Evolutionary conservation across 2,329 filamentous ascomycete species (phyloP).

Genomic region (Xylaria sp.): DNA sequence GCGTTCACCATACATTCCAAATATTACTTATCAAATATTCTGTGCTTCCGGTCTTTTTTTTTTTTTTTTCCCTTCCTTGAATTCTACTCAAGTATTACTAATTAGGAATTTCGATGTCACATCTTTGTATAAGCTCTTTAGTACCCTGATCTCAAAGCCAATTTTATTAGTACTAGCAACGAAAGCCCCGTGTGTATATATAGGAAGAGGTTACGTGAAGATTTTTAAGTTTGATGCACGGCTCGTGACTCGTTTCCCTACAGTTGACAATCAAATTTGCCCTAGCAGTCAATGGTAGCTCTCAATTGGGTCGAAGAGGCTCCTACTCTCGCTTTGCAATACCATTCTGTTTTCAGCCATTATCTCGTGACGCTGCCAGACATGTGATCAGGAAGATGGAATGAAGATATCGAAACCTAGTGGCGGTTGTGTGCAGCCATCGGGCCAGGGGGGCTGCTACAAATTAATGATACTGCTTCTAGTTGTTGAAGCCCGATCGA

Average conservation of each 20-base stretch:
- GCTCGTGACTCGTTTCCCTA: not conserved
- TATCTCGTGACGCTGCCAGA: not conserved
- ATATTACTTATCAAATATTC: too few species aligned
- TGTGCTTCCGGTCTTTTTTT: too few species aligned
- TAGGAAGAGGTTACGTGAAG: not conserved
- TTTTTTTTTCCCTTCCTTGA: too few species aligned
- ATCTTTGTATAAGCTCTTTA: not conserved
- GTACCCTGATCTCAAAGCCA: not conserved
- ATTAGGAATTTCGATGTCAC: not conserved
- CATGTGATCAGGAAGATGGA: constrained; percentile 5
- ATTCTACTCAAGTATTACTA: too few species aligned
- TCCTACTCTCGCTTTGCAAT: not conserved
- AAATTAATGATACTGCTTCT: not conserved
- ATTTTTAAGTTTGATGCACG: too few species aligned
- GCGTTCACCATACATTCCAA: too few species aligned
- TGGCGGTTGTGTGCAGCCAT: constrained; percentile 4
- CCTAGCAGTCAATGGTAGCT: not conserved
- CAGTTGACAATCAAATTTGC: not conserved
- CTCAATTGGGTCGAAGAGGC: not conserved
- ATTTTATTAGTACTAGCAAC: not conserved
- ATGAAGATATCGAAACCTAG: not conserved
- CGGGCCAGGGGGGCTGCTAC: not conserved
- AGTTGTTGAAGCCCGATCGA: not conserved
- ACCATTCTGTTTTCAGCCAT: not conserved
- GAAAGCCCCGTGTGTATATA: not conserved